These are phyloP conservation scores for Aspergillus proliferans DNA, from an alignment of 2,329 filamentous ascomycete genomes.

Conservation along the genomic window DNA sequence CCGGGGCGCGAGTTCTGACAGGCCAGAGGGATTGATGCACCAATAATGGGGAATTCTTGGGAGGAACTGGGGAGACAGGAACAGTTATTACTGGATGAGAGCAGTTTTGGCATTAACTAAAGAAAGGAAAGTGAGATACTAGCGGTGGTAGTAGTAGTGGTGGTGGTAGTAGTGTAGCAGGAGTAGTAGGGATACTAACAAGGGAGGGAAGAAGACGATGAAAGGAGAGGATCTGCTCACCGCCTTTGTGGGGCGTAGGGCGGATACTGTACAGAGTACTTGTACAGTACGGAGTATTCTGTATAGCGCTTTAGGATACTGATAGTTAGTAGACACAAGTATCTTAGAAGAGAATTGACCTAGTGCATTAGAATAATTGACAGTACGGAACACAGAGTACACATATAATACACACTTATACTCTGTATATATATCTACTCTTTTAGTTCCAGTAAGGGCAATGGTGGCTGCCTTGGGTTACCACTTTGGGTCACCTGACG, in stretches of 20 bases:
- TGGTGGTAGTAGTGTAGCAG: constrained; percentile 1
- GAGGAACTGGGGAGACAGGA: constrained; percentile 8
- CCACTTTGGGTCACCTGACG: not conserved
- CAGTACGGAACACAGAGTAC: no score
- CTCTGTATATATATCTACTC: no score
- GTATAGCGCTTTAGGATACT: no score
- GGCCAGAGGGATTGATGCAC: constrained; percentile 14
- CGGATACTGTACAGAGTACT: not conserved
- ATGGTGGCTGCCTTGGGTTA: not conserved
- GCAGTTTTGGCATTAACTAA: constrained; percentile 1
- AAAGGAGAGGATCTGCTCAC: constrained; percentile 19
- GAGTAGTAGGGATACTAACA: not conserved
- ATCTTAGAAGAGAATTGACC: no score
- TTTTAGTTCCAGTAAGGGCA: not conserved
- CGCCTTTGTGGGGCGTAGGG: constrained; percentile 10
- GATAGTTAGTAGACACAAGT: no score
- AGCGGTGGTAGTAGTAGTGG: not conserved
- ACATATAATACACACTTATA: no score
- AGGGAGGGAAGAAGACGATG: constrained; percentile 7
- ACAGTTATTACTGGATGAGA: constrained; percentile 8
- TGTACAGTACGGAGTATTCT: not conserved
- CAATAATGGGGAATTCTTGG: constrained; percentile 7
- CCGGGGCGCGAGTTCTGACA: constrained; percentile 23
- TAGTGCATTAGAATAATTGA: not conserved
- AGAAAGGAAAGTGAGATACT: no score